Evolutionary conservation across 305 asterid genomes (phyloP).

Genomic region (Salvia sclarea): DNA sequence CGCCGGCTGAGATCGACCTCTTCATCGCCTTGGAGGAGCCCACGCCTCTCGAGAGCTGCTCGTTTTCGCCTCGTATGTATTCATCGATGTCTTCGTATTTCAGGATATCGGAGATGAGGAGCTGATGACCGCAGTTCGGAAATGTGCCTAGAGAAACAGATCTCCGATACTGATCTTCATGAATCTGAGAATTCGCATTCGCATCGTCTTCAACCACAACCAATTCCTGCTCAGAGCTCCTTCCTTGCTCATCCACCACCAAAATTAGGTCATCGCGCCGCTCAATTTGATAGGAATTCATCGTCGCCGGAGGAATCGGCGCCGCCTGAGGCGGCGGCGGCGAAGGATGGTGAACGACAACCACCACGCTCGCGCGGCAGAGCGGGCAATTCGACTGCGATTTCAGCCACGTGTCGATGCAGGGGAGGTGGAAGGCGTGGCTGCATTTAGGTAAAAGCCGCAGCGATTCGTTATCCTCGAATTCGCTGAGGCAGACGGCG

Average conservation of each 20-base stretch:
- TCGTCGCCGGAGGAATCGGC: background rate
- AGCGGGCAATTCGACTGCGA: constrained; percentile 65
- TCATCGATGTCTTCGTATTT: constrained; percentile 42
- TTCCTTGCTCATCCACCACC: constrained; percentile 52
- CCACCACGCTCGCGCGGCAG: constrained; percentile 50
- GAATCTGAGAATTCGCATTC: background rate
- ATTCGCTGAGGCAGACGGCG: constrained; percentile 72
- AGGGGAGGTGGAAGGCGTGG: constrained; percentile 67
- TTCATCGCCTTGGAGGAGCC: constrained; percentile 49
- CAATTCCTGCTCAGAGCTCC: constrained; percentile 26
- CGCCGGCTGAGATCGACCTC: constrained; percentile 45
- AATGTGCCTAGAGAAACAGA: constrained; percentile 42
- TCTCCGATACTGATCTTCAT: constrained; percentile 32
- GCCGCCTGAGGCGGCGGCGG: constrained; percentile 22
- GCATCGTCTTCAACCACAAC: constrained; percentile 24
- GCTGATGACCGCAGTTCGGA: constrained; percentile 32
- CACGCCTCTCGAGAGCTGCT: constrained; percentile 36
- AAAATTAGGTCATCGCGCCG: constrained; percentile 47
- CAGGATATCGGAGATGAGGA: constrained; percentile 50
- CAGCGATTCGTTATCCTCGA: constrained; percentile 59
- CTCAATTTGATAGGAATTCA: constrained; percentile 40
- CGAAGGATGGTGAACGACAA: constrained; percentile 30
- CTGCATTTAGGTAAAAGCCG: constrained; percentile 59
- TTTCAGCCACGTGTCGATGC: constrained; percentile 66
- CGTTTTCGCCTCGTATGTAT: constrained; percentile 20